Percentiles rank a stretch among this genome's conserved stretches.
phyloP scores from a whole-genome alignment of 192 early-diverging fungal genomes.

The Ambispora gerdemannii region DNA sequence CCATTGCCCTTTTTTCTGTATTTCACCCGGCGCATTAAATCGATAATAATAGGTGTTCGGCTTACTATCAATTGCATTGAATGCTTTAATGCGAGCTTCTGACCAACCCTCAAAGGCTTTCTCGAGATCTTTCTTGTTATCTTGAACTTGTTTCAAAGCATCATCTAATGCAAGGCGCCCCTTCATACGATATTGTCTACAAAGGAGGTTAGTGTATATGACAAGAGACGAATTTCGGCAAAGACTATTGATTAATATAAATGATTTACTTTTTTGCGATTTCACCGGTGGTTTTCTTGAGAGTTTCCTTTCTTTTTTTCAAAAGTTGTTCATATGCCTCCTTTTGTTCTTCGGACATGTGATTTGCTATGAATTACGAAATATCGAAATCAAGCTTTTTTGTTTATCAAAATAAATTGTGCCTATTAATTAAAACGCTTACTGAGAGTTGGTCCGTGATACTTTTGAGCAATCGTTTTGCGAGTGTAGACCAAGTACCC shows the following conservation, averaged over 20 bases:
- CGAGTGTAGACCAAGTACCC: constrained; percentile 71
- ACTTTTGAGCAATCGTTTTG: constrained; percentile 63
- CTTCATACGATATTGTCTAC: constrained; percentile 67
- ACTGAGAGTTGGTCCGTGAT: constrained; percentile 38
- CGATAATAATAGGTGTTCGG: constrained; percentile 98
- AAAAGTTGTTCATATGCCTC: constrained; percentile 82
- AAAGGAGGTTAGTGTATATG: neutral
- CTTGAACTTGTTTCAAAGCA: constrained; percentile 82
- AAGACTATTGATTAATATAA: too few relatives aligned
- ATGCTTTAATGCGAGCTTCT: constrained; percentile 88
- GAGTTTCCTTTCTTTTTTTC: constrained; percentile 75
- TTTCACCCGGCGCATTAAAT: constrained; percentile 95
- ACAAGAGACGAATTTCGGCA: too few relatives aligned
- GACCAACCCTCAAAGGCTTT: constrained; percentile 97
- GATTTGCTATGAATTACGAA: constrained; percentile 27
- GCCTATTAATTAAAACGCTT: neutral
- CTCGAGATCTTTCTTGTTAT: constrained; percentile 69
- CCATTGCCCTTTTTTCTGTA: constrained; percentile 90
- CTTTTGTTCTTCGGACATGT: constrained; percentile 81
- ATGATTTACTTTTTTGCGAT: constrained; percentile 64
- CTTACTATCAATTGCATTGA: constrained; percentile 88
- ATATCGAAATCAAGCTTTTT: neutral
- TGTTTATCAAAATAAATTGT: too few relatives aligned
- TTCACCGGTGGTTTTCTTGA: constrained; percentile 78
- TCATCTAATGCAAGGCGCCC: constrained; percentile 82